A percentile compares a stretch with the other conserved stretches of the same genome.
phyloP scores from a whole-genome alignment of 2,329 filamentous ascomycete species.

The Aureobasidium sp. region DNA sequence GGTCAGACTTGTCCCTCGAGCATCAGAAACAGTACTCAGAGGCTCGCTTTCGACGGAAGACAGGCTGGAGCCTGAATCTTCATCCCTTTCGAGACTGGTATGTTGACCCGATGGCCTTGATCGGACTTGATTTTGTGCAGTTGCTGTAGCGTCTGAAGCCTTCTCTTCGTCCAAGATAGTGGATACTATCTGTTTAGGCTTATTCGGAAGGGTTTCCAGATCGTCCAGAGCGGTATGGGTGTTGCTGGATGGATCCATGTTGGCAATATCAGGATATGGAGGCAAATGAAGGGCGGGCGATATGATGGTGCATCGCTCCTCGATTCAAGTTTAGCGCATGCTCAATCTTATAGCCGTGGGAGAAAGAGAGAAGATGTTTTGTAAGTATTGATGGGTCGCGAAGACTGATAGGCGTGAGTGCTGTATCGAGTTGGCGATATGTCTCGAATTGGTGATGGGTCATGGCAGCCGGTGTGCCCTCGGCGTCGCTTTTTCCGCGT shows the following conservation, averaged over 20 bases:
- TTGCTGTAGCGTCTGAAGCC: background rate
- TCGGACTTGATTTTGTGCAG: background rate
- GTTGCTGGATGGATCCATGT: background rate
- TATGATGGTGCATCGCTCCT: constrained; percentile 1
- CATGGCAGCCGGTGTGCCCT: constrained; percentile 3
- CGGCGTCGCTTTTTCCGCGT: constrained; percentile 4
- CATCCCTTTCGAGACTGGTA: constrained; percentile 1
- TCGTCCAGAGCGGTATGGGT: background rate
- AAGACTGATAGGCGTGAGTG: background rate
- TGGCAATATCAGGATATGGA: constrained; percentile 12
- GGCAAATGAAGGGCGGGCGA: constrained; percentile 2
- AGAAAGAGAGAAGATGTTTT: background rate
- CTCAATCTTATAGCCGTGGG: background rate
- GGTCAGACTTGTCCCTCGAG: background rate
- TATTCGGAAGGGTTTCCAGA: background rate
- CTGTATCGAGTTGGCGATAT: background rate
- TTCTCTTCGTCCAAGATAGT: background rate
- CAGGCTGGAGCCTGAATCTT: constrained; percentile 10
- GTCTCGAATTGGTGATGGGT: background rate
- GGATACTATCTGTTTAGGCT: background rate
- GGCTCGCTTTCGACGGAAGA: constrained; percentile 14
- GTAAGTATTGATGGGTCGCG: background rate
- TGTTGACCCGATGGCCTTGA: background rate
- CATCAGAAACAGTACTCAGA: constrained; percentile 8
- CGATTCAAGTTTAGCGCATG: background rate